A percentile compares a stretch with the other conserved stretches of the same genome.
These are phyloP conservation scores for Auriscalpium vulgare DNA, from an alignment of 768 basidiomycete genomes.

Conservation along the genomic window DNA sequence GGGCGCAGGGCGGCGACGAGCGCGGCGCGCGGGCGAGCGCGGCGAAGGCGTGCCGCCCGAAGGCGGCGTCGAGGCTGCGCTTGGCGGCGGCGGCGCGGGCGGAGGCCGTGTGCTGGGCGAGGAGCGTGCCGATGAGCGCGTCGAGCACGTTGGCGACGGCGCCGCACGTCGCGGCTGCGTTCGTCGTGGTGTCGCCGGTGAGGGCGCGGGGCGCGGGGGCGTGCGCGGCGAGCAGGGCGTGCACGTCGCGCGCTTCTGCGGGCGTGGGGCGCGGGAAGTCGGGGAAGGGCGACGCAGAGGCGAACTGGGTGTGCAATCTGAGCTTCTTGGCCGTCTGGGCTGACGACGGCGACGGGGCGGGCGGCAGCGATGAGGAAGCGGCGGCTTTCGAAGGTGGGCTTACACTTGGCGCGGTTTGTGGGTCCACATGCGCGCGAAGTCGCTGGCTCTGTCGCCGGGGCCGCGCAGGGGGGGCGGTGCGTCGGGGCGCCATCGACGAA, in stretches of 20 bases:
- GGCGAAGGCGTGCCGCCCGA: slow-evolving; percentile 13
- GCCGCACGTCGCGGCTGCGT: slow-evolving; percentile 39
- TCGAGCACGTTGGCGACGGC: slow-evolving; percentile 48
- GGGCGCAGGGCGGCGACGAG: slow-evolving; percentile 35
- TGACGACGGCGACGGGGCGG: neutral
- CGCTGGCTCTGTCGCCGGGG: too few relatives aligned
- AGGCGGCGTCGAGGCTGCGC: slow-evolving; percentile 34
- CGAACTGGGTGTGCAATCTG: neutral
- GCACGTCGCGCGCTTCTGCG: neutral
- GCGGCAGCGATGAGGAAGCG: neutral
- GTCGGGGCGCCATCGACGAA: too few relatives aligned
- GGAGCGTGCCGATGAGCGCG: slow-evolving; percentile 47
- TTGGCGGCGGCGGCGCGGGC: slow-evolving; percentile 46
- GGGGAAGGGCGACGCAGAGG: neutral
- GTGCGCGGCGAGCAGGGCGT: neutral
- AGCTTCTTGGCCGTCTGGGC: neutral
- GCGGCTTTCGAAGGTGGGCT: neutral
- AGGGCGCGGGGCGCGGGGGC: neutral
- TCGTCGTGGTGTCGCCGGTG: slow-evolving; percentile 12
- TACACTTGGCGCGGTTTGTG: too few relatives aligned
- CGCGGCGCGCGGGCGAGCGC: too few relatives aligned
- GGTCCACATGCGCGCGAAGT: too few relatives aligned
- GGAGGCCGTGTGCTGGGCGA: slow-evolving; percentile 52
- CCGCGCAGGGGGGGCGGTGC: too few relatives aligned
- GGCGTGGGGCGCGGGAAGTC: neutral